Conservation (phyloP, 2,329 filamentous ascomycete genomes). For the Thelonectria rubi region DNA sequence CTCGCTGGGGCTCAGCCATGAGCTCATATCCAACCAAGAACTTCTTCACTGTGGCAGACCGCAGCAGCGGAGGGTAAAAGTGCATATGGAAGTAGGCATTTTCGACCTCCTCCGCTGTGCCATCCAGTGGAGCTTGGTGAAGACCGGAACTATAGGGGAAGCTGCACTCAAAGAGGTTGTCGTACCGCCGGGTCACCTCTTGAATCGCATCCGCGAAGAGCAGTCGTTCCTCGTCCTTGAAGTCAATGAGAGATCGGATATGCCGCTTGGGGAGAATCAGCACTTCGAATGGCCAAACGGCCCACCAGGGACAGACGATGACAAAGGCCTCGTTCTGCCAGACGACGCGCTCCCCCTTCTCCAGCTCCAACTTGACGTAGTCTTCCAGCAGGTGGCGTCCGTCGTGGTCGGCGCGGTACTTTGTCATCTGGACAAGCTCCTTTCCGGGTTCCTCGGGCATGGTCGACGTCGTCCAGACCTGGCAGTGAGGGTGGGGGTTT, state of each 20-base stretch:
- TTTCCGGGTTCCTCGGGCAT: constrained; percentile 88
- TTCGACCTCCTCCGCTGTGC: constrained; percentile 83
- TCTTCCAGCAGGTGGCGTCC: constrained; percentile 84
- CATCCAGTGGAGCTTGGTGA: constrained; percentile 90
- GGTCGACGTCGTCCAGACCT: constrained; percentile 93
- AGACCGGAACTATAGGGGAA: constrained; percentile 98
- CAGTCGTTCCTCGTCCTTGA: constrained; percentile 74
- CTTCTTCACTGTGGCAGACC: constrained; percentile 93
- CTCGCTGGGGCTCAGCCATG: constrained; percentile 96
- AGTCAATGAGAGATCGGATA: constrained; percentile 84
- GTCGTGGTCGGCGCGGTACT: constrained; percentile 77
- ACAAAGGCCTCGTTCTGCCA: constrained; percentile 88
- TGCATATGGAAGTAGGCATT: constrained; percentile 94
- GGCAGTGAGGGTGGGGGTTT: constrained; percentile 96
- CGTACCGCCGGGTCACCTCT: constrained; percentile 89
- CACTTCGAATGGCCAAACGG: constrained; percentile 95
- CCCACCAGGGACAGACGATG: constrained; percentile 97
- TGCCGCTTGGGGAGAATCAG: constrained; percentile 88
- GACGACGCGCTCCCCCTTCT: constrained; percentile 85
- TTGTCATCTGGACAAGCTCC: constrained; percentile 80
- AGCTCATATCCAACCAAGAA: constrained; percentile 97
- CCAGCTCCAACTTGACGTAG: constrained; percentile 83
- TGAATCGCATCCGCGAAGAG: constrained; percentile 85
- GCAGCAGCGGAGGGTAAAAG: constrained; percentile 93
- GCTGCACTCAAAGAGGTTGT: constrained; percentile 95